Percentiles rank a stretch among this genome's conserved stretches.
Conservation (phyloP, 805 yeast genomes). For the Clavispora carvajalis region DNA sequence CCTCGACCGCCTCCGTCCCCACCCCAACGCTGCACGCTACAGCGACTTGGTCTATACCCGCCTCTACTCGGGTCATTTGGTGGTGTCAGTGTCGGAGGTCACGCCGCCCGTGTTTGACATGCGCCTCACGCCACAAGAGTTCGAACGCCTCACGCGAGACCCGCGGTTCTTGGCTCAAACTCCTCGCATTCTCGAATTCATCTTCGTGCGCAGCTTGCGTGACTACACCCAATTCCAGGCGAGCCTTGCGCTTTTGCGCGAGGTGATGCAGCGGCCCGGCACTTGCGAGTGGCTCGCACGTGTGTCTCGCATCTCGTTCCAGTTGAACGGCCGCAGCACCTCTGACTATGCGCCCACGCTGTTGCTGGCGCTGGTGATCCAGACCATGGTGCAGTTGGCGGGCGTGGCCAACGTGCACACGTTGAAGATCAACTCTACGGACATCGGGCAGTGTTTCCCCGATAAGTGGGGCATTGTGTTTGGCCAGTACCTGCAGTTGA, state of each 20-base stretch:
- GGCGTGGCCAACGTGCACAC: slow-evolving; percentile 15
- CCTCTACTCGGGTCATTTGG: slow-evolving; percentile 1
- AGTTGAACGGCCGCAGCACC: slow-evolving; percentile 25
- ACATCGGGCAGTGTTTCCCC: slow-evolving; percentile 29
- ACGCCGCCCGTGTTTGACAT: slow-evolving; percentile 6
- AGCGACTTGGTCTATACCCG: slow-evolving; percentile 1
- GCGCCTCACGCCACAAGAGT: slow-evolving; percentile 6
- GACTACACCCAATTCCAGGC: slow-evolving; percentile 12
- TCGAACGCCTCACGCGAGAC: slow-evolving; percentile 4
- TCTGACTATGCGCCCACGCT: slow-evolving; percentile 28
- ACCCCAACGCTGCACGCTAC: slow-evolving; percentile 1
- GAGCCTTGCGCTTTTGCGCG: slow-evolving; percentile 12
- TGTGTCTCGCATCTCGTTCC: slow-evolving; percentile 18
- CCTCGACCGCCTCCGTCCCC: background rate
- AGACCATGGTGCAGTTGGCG: slow-evolving; percentile 21
- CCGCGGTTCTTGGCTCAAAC: slow-evolving; percentile 3
- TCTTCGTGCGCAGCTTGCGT: slow-evolving; percentile 5
- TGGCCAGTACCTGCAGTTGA: slow-evolving; percentile 17
- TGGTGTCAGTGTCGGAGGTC: slow-evolving; percentile 1
- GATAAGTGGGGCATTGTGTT: slow-evolving; percentile 29
- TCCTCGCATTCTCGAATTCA: slow-evolving; percentile 6
- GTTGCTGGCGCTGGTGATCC: slow-evolving; percentile 24
- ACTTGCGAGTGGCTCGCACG: slow-evolving; percentile 6
- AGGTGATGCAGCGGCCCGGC: slow-evolving; percentile 3
- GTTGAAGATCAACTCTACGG: slow-evolving; percentile 26